These are phyloP conservation scores for Crithidia acanthocephali DNA, from an alignment of 208 protist genomes.

Conservation along the genomic window DNA sequence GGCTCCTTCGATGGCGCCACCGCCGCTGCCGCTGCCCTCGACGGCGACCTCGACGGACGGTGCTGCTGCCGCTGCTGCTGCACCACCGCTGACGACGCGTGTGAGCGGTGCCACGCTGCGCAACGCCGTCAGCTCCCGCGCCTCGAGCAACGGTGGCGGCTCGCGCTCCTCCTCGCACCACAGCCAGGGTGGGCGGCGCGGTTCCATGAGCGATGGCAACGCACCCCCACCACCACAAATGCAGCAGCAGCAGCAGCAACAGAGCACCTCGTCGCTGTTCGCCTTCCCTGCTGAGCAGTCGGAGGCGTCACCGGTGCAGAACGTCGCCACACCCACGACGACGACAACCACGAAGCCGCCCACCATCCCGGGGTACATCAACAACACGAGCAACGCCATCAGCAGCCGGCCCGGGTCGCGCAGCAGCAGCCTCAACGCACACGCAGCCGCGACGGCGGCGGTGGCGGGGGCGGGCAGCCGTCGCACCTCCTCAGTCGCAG, in stretches of 20 bases:
- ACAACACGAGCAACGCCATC: background rate
- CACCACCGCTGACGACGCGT: conserved; percentile 24
- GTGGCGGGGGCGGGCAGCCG: background rate
- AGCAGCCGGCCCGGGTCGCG: conserved; percentile 9
- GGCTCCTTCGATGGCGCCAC: background rate
- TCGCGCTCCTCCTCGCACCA: conserved; percentile 13
- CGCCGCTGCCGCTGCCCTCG: background rate
- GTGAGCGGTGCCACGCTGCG: conserved; percentile 14
- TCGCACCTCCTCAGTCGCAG: background rate
- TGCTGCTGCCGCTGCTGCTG: background rate
- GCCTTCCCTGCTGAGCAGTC: background rate
- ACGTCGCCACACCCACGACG: background rate
- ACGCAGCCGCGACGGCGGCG: background rate
- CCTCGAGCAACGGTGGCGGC: conserved; percentile 26
- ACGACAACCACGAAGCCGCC: background rate
- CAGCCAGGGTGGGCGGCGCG: conserved; percentile 2
- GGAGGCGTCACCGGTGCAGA: background rate
- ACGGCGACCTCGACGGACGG: too few relatives aligned
- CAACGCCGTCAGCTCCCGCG: conserved; percentile 15
- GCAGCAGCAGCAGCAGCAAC: background rate
- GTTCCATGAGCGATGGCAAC: background rate
- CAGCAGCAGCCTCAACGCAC: conserved; percentile 10
- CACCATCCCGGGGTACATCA: background rate
- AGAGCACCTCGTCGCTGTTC: conserved; percentile 5
- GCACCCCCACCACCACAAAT: background rate